Percentiles rank a stretch among this genome's conserved stretches.
Evolutionary conservation across 2,329 filamentous ascomycete species (phyloP).

Genomic region (Fusarium goolgardi): DNA sequence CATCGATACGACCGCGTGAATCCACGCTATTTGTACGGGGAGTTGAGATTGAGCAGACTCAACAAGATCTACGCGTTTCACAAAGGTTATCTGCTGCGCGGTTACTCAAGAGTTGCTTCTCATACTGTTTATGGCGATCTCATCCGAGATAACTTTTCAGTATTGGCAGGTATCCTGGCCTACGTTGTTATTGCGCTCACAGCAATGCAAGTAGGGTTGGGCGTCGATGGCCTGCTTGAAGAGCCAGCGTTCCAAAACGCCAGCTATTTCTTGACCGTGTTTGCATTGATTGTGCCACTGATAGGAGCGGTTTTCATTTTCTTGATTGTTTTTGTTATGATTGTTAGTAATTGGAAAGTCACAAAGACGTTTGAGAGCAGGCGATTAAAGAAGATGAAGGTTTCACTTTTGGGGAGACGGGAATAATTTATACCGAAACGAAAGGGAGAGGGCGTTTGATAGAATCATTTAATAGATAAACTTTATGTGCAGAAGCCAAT

Average conservation of each 20-base stretch:
- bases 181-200: constrained; percentile 38
- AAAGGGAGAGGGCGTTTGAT: background rate
- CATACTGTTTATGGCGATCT: constrained; percentile 35
- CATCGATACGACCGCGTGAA: constrained; percentile 51
- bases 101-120: constrained; percentile 35
- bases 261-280: constrained; percentile 33
- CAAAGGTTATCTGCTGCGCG: constrained; percentile 27
- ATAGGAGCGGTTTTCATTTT: constrained; percentile 30
- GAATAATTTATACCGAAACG: background rate
- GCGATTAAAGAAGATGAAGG: constrained; percentile 27
- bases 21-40: constrained; percentile 55
- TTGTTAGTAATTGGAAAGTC: constrained; percentile 32
- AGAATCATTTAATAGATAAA: background rate
- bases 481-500: too few species aligned
- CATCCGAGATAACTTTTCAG: constrained; percentile 35
- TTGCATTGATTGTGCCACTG: constrained; percentile 31
- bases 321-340: constrained; percentile 30
- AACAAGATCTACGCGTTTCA: constrained; percentile 48
- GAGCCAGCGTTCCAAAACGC: constrained; percentile 21
- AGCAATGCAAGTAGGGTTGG: constrained; percentile 33
- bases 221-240: constrained; percentile 13
- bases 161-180: constrained; percentile 33
- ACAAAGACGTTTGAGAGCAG: constrained; percentile 31
- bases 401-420: background rate
- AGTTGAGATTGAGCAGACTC: constrained; percentile 55